Conservation (phyloP, 768 basidiomycete species). For the Lactifluus rugatus region DNA sequence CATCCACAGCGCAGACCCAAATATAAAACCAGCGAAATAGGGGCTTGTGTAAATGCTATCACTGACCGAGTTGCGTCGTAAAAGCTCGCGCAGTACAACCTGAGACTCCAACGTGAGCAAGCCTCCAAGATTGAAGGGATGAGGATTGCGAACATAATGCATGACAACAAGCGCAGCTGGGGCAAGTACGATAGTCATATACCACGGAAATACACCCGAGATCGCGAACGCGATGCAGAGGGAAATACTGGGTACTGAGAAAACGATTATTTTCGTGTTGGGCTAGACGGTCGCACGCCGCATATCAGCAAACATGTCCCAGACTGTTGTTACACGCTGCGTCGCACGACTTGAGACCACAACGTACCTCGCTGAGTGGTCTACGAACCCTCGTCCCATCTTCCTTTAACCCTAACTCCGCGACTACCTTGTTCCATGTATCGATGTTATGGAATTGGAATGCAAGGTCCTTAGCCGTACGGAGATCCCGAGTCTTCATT, state of each 20-base stretch:
- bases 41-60: not conserved
- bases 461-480: slow-evolving; percentile 90
- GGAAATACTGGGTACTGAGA: not conserved
- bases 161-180: not conserved
- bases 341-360: not conserved
- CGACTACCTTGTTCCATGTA: slow-evolving; percentile 77
- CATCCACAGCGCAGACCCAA: not conserved
- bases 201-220: slow-evolving; percentile 2
- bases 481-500: slow-evolving; percentile 66
- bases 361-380: slow-evolving; percentile 59
- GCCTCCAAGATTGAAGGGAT: not conserved
- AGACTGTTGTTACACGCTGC: not conserved
- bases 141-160: not conserved
- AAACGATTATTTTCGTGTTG: not conserved
- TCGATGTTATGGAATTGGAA: slow-evolving; percentile 67
- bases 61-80: not conserved
- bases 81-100: not conserved
- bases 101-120: not conserved
- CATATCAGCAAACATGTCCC: not conserved
- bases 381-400: slow-evolving; percentile 55
- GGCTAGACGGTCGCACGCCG: not conserved
- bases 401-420: slow-evolving; percentile 73
- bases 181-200: not conserved
- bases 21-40: not conserved
- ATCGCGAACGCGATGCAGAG: slow-evolving; percentile 1